Evolutionary conservation across 2,329 filamentous ascomycete genomes (phyloP).

Genomic region (Penicillium hesseltinei): DNA sequence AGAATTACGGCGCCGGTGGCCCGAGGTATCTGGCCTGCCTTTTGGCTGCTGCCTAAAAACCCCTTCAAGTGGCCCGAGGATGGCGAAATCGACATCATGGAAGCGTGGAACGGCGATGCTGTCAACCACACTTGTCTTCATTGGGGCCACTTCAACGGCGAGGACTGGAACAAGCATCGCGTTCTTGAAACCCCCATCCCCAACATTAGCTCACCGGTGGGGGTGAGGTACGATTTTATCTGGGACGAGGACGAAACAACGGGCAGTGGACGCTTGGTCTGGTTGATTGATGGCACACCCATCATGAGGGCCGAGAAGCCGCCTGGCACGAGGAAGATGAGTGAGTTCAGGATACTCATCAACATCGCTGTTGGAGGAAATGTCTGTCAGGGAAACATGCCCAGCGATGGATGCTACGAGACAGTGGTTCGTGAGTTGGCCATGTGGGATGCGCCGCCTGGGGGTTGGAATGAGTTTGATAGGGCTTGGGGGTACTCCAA

Average conservation of each 20-base stretch:
- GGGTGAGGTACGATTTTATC: slow-evolving; percentile 25
- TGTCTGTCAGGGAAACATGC: slow-evolving; percentile 27
- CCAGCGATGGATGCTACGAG: slow-evolving; percentile 24
- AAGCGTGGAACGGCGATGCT: slow-evolving; percentile 27
- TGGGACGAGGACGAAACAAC: slow-evolving; percentile 26
- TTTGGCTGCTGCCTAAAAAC: slow-evolving; percentile 30
- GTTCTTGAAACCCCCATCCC: slow-evolving; percentile 25
- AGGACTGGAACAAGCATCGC: slow-evolving; percentile 28
- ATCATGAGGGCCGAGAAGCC: slow-evolving; percentile 28
- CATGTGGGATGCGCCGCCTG: slow-evolving; percentile 26
- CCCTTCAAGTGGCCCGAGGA: slow-evolving; percentile 28
- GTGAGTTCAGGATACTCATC: slow-evolving; percentile 27
- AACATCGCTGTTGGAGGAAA: slow-evolving; percentile 28
- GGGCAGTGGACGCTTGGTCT: slow-evolving; percentile 22
- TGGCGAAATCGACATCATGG: slow-evolving; percentile 27
- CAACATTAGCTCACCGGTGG: slow-evolving; percentile 21
- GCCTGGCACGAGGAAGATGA: slow-evolving; percentile 26
- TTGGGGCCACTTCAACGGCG: slow-evolving; percentile 26
- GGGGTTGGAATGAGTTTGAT: slow-evolving; percentile 23
- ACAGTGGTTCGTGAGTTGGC: slow-evolving; percentile 24
- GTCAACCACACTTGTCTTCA: slow-evolving; percentile 27
- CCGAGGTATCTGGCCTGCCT: slow-evolving; percentile 26
- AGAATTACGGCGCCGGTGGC: slow-evolving; percentile 24
- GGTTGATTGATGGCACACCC: slow-evolving; percentile 25
- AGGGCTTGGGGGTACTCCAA: slow-evolving; percentile 17